Base-by-base conservation (phyloP, 2,329 filamentous ascomycete genomes). In the Rutstroemia sydowiana region DNA sequence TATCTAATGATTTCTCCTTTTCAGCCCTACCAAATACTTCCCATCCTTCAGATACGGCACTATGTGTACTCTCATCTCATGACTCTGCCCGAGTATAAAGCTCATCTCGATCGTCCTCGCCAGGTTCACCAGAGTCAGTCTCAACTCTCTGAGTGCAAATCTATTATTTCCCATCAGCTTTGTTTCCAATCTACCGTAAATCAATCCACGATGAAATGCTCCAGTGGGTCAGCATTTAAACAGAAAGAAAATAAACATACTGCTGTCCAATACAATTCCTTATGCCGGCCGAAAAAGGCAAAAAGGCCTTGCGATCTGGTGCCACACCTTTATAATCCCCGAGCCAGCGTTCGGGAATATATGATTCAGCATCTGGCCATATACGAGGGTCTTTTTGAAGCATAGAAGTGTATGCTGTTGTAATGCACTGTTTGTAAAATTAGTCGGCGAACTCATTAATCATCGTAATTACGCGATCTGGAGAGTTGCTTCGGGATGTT, bases 61-160 rank as follows among this genome's bases (percentile, higher is more conserved):
- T 11, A 54, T 55, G 48, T 59, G 56, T 16, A 59, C 51, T 8
- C 41, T 52, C 46, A 58, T 40, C 47, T 59, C 54, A 41, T 59
- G 56, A 7, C 45, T 55, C 45, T 61, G 59, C 3, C 59, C 59
- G 2, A 44, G 40, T 2, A 60, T 44, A 2, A 61, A n/a, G 20
- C 39, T 54, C 34, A 60, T 37, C 14, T 60, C 58, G 41, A 57
- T 60, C 11, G 53, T 51, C 3, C 45, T 37, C 6, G 60, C 13
- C n/a, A 61, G 21, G 0, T 51, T 61, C 6, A 45, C 55, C 8
- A 61, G 45, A 36, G 60, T 55, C 10, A 60, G 44, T 5, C 59
- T 28, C 39, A 68, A 47, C 34, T 68, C 65, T 46, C 62, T 48
- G 48, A 61, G 45, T 26, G 45, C 45, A 10, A 47, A 47, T 37